Evolutionary conservation across 495 filamentous ascomycete species (phyloP).

Genomic region (Neurospora sp.): DNA sequence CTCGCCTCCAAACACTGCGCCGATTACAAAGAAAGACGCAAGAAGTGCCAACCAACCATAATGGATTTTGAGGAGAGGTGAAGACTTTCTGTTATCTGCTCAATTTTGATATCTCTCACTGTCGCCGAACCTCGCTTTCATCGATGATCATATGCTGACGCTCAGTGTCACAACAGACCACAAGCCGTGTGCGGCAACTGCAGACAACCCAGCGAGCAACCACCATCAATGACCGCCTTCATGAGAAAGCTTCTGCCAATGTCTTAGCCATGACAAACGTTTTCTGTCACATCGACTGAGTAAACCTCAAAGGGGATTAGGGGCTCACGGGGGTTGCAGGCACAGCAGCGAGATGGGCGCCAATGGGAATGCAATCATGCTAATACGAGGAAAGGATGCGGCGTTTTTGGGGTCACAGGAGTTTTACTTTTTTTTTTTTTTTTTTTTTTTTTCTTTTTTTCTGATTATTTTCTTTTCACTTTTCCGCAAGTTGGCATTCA

Average conservation of each 20-base stretch:
- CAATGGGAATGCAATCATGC: background rate
- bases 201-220: background rate
- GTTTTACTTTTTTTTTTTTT: background rate
- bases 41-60: conserved; percentile 2
- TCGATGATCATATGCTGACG: background rate
- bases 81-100: background rate
- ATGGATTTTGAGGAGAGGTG: conserved; percentile 10
- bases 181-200: background rate
- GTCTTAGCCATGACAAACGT: background rate
- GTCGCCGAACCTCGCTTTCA: background rate
- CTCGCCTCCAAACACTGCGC: conserved; percentile 8
- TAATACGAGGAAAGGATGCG: background rate
- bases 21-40: background rate
- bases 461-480: background rate
- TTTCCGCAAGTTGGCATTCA: background rate
- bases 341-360: background rate
- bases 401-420: background rate
- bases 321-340: background rate
- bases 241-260: background rate
- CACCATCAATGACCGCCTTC: background rate
- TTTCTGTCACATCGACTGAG: background rate
- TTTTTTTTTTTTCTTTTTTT: background rate
- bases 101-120: background rate
- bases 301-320: background rate
- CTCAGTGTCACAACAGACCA: background rate